Conservation (phyloP, 2,329 filamentous ascomycete genomes). For the Epicoccum sorghinum region DNA sequence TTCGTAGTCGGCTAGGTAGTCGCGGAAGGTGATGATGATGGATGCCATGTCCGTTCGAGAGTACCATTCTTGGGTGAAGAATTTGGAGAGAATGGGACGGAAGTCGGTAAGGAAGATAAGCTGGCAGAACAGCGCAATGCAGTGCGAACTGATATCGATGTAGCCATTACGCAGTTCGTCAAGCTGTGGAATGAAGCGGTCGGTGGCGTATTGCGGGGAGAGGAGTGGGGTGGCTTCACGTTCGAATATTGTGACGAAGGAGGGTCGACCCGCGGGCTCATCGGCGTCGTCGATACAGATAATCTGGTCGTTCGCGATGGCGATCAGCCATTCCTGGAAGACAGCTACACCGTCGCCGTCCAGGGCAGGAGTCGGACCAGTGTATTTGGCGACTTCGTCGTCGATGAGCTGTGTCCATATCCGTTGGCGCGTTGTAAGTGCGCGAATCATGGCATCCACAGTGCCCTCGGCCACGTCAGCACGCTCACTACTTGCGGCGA, state of each 20-base stretch:
- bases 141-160: slow-evolving; percentile 92
- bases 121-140: slow-evolving; percentile 82
- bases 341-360: slow-evolving; percentile 81
- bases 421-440: slow-evolving; percentile 80
- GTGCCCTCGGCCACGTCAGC: slow-evolving; percentile 93
- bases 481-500: slow-evolving; percentile 82
- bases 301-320: slow-evolving; percentile 97
- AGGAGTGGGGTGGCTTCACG: slow-evolving; percentile 82
- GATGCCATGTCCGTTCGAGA: slow-evolving; percentile 83
- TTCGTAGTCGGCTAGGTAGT: slow-evolving; percentile 89
- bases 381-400: slow-evolving; percentile 79
- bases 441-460: slow-evolving; percentile 92
- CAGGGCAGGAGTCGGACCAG: slow-evolving; percentile 50
- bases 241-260: slow-evolving; percentile 86
- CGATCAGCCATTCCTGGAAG: slow-evolving; percentile 88
- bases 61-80: slow-evolving; percentile 95
- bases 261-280: slow-evolving; percentile 65
- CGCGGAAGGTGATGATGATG: slow-evolving; percentile 92
- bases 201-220: slow-evolving; percentile 74
- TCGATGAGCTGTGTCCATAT: slow-evolving; percentile 89
- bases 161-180: slow-evolving; percentile 84
- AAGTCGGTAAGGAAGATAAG: slow-evolving; percentile 94
- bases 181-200: slow-evolving; percentile 73
- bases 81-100: slow-evolving; percentile 77
- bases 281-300: slow-evolving; percentile 87